Evolutionary conservation across 164 flowering plant species (phyloP), one percentile per base, ranked within the genome.

Genomic region (Magnolia sinica): DNA sequence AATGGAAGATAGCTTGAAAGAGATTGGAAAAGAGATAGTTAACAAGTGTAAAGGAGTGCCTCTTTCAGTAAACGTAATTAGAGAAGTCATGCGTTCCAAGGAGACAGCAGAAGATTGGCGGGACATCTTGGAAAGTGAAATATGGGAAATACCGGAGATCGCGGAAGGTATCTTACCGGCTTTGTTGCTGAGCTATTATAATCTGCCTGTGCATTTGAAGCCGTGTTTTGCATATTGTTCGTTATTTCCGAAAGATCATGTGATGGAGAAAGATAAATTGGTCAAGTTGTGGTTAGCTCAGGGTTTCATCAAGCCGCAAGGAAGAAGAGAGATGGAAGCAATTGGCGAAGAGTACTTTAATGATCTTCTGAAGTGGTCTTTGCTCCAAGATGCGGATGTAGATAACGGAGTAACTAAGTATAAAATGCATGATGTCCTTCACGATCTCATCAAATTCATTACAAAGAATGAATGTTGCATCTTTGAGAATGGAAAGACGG

Each of bases 201-300:
- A 68, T 31, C 29, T 78, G 31, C 70, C 76, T 0, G 19, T 24
- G 14, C 63, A 37, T 14, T 20, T 74, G 63, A 78, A 78, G 51
- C 69, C 45, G 0, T 78, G 80, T 23, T 78, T 78, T 50, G 19
- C 70, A 3, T 74, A 68, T 61, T 74, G 76, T 22, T 19, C 77
- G 1, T 13, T 74, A 14, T 78, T 74, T 64, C 73, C 69, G 18
- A 74, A 78, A 71, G 77, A 70, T 61, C 18, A 29, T n/a, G 0
- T 16, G 27, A 61, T 69, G 0, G 23, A 45, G 0, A 70, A 64
- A 20, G 74, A 70, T 10, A 14, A 0, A 8, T 7, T 78, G 20
- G 64, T 70, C 20, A 22, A 64, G 70, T 24, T 74, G 51, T 78
- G 81, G 81, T 70, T 78, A 77, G 74, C 81, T 18, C 50, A 74